These are phyloP conservation scores for Suillus variegatus DNA, from an alignment of 768 basidiomycete species.

Conservation along the genomic window DNA sequence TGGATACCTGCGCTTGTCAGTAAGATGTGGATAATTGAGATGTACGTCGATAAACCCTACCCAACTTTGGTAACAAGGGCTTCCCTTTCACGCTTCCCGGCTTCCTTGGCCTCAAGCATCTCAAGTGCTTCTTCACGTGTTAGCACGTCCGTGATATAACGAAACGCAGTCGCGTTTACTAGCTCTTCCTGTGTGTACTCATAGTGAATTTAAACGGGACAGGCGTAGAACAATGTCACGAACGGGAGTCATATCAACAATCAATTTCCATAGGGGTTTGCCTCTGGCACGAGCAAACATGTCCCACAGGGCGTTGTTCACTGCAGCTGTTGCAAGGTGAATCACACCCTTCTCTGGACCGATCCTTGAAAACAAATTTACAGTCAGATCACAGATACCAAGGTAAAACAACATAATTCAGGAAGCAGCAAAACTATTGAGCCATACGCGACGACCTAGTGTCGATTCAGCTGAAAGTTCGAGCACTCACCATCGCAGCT, in stretches of 20 bases:
- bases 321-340: slow-evolving; percentile 84
- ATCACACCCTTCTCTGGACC: slow-evolving; percentile 97
- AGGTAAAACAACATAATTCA: neutral
- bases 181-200: slow-evolving; percentile 63
- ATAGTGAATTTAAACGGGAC: neutral
- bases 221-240: slow-evolving; percentile 10
- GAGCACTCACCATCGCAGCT: slow-evolving; percentile 76
- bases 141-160: slow-evolving; percentile 93
- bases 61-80: slow-evolving; percentile 69
- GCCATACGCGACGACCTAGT: neutral
- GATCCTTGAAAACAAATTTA: slow-evolving; percentile 51
- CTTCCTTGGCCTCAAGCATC: slow-evolving; percentile 76
- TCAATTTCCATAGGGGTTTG: slow-evolving; percentile 93
- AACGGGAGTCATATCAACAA: slow-evolving; percentile 87
- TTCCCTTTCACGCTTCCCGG: slow-evolving; percentile 79
- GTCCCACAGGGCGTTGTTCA: slow-evolving; percentile 94
- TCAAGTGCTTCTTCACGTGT: slow-evolving; percentile 87
- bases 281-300: slow-evolving; percentile 78
- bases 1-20: slow-evolving; percentile 62
- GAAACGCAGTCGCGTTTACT: slow-evolving; percentile 73
- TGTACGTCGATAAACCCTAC: slow-evolving; percentile 31
- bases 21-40: neutral
- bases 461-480: neutral
- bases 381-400: neutral
- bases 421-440: neutral